Conservation (phyloP, 495 filamentous ascomycete genomes). For the Penicillium ochrochloron region DNA sequence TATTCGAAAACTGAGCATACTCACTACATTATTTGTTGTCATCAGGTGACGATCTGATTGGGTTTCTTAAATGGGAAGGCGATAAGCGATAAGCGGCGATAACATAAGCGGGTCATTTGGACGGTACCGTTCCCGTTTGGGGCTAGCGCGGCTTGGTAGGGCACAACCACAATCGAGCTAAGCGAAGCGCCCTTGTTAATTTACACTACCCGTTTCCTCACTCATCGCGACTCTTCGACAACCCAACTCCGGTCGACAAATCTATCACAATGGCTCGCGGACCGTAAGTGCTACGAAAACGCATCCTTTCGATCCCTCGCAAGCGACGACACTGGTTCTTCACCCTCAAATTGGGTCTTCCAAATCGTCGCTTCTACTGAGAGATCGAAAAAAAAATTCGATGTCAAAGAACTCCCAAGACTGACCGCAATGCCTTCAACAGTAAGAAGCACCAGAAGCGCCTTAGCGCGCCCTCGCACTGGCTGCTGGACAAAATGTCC, state of each 20-base stretch:
- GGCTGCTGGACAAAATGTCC: constrained; percentile 99
- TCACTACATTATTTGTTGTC: constrained; percentile 4
- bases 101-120: constrained; percentile 17
- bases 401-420: constrained; percentile 15
- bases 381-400: constrained; percentile 15
- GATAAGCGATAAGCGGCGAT: constrained; percentile 8
- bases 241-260: constrained; percentile 52
- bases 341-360: not conserved
- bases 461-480: constrained; percentile 97
- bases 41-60: not conserved
- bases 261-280: constrained; percentile 66
- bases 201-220: constrained; percentile 28
- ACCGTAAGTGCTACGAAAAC: constrained; percentile 58
- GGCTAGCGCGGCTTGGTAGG: constrained; percentile 46
- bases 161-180: constrained; percentile 40
- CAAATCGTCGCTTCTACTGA: constrained; percentile 5
- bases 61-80: constrained; percentile 15
- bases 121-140: constrained; percentile 16
- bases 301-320: not conserved
- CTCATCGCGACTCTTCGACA: constrained; percentile 46
- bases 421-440: constrained; percentile 43
- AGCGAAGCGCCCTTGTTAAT: constrained; percentile 45
- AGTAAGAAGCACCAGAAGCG: constrained; percentile 99
- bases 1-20: not conserved
- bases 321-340: constrained; percentile 12